Evolutionary conservation across 371 early-diverging fungal species (phyloP).

Genomic region (Zychaea mexicana): DNA sequence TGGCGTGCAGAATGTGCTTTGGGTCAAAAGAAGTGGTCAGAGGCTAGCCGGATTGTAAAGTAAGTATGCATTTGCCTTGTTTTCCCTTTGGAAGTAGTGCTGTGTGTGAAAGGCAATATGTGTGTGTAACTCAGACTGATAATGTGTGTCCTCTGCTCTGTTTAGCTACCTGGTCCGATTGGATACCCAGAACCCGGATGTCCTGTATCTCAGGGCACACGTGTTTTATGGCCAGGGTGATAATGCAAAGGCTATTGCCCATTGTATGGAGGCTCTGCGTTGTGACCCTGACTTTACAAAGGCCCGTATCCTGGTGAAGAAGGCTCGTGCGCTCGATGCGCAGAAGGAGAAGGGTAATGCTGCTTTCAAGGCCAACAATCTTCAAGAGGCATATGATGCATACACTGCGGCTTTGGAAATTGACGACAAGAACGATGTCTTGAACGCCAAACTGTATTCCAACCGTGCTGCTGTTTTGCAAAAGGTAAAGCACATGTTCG

Average conservation of each 20-base stretch:
- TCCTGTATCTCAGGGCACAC: conserved; percentile 71
- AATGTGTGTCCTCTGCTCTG: not conserved
- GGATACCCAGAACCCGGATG: conserved; percentile 77
- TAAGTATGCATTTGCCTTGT: conserved; percentile 12
- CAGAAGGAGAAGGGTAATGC: conserved; percentile 78
- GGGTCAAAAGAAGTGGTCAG: conserved; percentile 67
- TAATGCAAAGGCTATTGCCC: conserved; percentile 58
- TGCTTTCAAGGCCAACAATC: conserved; percentile 65
- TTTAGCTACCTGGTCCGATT: conserved; percentile 55
- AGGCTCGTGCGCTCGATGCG: conserved; percentile 62
- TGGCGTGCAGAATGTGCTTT: conserved; percentile 74
- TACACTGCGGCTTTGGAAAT: conserved; percentile 75
- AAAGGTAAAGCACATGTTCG: conserved; percentile 28
- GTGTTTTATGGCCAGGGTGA: conserved; percentile 78
- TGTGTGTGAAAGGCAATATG: no score
- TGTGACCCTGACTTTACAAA: conserved; percentile 80
- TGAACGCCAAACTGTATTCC: conserved; percentile 73
- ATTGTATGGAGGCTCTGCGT: conserved; percentile 71
- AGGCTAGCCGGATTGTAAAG: conserved; percentile 67
- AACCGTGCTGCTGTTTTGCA: conserved; percentile 78
- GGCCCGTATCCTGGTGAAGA: conserved; percentile 68
- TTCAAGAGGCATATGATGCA: conserved; percentile 68
- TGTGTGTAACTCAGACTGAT: not conserved
- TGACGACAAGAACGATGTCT: conserved; percentile 68
- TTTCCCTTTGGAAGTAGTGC: no score